Percentiles rank a stretch among this genome's conserved stretches.
These are phyloP conservation scores for Endoconidiophora polonica DNA, from an alignment of 2,329 filamentous ascomycete species.

Conservation along the genomic window DNA sequence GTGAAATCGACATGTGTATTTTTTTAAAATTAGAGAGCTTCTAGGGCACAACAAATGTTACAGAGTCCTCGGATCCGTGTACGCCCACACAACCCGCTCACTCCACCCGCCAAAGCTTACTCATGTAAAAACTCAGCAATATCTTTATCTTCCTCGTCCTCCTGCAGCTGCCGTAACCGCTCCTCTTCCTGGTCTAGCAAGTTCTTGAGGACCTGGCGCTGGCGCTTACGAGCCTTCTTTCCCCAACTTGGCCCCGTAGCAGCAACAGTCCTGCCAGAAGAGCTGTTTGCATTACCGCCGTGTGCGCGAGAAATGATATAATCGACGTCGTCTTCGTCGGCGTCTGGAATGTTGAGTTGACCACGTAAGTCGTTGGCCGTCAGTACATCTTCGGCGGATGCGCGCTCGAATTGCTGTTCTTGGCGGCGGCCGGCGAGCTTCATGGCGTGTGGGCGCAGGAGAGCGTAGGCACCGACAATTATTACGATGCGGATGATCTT, in stretches of 20 bases:
- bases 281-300: background rate
- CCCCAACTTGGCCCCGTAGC: constrained; percentile 12
- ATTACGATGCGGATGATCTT: constrained; percentile 52
- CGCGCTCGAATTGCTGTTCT: constrained; percentile 46
- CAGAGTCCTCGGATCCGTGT: too few relatives aligned
- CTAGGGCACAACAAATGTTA: too few relatives aligned
- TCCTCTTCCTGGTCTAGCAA: constrained; percentile 47
- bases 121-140: constrained; percentile 49
- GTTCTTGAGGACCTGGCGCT: constrained; percentile 39
- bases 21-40: too few relatives aligned
- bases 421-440: constrained; percentile 47
- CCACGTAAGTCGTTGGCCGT: constrained; percentile 49
- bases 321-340: constrained; percentile 28
- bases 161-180: constrained; percentile 34
- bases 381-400: constrained; percentile 38
- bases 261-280: background rate
- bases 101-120: background rate
- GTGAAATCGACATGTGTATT: too few relatives aligned
- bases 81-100: background rate
- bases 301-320: constrained; percentile 3
- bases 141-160: constrained; percentile 57
- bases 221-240: constrained; percentile 15
- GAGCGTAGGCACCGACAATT: constrained; percentile 55
- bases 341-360: constrained; percentile 34
- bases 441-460: constrained; percentile 59